A percentile compares a stretch with the other conserved stretches of the same genome.
Evolutionary conservation across 2,329 filamentous ascomycete genomes (phyloP).

Genomic region (Fusarium poae): DNA sequence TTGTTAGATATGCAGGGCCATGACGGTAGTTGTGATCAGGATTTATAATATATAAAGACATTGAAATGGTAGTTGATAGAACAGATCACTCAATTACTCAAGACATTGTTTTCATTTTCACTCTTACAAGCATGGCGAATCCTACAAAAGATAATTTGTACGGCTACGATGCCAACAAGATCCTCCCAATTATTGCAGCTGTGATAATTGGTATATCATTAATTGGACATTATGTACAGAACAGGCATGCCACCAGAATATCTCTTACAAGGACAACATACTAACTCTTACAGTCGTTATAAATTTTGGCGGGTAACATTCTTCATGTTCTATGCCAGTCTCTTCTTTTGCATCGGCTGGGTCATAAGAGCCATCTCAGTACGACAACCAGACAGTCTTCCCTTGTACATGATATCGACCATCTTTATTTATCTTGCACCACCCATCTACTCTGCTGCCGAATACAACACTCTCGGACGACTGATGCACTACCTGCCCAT

Average conservation of each 20-base stretch:
- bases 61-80: neutral
- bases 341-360: constrained; percentile 45
- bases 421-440: constrained; percentile 46
- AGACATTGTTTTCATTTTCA: too few relatives aligned
- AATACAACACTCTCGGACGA: constrained; percentile 47
- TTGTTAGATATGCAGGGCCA: constrained; percentile 3
- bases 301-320: constrained; percentile 47
- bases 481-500: constrained; percentile 48
- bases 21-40: neutral
- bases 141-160: constrained; percentile 43
- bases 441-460: constrained; percentile 45
- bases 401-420: constrained; percentile 45
- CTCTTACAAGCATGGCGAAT: constrained; percentile 21
- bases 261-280: accelerated
- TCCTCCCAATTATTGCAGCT: constrained; percentile 40
- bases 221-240: constrained; percentile 38
- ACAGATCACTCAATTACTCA: neutral
- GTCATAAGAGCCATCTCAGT: constrained; percentile 39
- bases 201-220: constrained; percentile 39
- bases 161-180: constrained; percentile 45
- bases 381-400: constrained; percentile 38
- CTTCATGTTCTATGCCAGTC: constrained; percentile 47
- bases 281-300: constrained; percentile 35
- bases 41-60: neutral
- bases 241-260: constrained; percentile 9